phyloP scores from a whole-genome alignment of 257 asterid genomes.

The Nicotiana tomentosiformis region DNA sequence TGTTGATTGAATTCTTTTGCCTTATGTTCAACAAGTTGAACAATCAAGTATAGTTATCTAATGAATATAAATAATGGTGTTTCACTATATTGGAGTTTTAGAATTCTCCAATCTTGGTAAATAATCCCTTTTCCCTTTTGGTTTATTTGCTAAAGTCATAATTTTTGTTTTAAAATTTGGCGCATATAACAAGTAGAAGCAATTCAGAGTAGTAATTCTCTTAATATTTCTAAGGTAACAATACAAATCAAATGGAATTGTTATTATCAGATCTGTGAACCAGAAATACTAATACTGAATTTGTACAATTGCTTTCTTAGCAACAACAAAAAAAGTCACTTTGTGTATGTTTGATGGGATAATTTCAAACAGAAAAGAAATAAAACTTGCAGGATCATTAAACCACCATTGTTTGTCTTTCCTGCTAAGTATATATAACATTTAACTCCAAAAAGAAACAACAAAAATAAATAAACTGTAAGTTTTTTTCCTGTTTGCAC shows the following conservation, averaged over 20 bases:
- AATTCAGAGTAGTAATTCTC: not conserved
- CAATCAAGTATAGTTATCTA: not conserved
- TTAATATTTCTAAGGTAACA: not conserved
- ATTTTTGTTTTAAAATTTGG: not conserved
- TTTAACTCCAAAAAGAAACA: not conserved
- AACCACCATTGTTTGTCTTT: not conserved
- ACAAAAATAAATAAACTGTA: not conserved
- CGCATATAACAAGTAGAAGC: no score
- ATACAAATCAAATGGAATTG: not conserved
- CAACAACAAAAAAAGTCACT: not conserved
- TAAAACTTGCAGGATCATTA: conserved; percentile 7
- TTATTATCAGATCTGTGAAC: not conserved
- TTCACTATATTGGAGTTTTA: not conserved
- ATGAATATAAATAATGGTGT: not conserved
- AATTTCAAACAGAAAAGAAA: conserved; percentile 8
- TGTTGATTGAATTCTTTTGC: not conserved
- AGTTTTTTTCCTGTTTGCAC: conserved; percentile 5
- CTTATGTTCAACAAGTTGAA: not conserved
- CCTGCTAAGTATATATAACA: not conserved
- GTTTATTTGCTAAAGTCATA: not conserved
- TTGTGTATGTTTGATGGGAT: conserved; percentile 1
- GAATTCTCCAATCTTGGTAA: not conserved
- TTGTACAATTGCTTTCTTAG: conserved; percentile 6
- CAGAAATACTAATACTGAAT: not conserved
- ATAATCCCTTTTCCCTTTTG: no score